Percentiles rank a stretch among this genome's conserved stretches.
These are phyloP conservation scores for Magnolia officinalis DNA, from an alignment of 164 flowering plant genomes.

Conservation along the genomic window DNA sequence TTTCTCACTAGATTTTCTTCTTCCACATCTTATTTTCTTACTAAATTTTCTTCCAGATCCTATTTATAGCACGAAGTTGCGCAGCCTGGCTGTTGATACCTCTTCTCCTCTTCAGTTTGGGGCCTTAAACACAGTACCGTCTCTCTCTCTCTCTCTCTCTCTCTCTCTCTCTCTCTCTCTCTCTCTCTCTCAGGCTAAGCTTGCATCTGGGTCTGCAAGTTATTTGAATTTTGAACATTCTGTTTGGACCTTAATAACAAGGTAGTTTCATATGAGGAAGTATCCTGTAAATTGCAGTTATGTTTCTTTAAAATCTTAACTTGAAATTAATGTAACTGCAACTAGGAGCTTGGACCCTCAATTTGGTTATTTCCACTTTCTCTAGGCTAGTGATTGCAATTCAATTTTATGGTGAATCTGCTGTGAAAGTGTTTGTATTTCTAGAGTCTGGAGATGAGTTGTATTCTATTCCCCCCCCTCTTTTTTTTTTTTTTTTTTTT, in stretches of 20 bases:
- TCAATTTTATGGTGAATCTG: too few relatives aligned
- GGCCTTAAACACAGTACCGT: slow-evolving; percentile 8
- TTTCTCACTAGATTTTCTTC: neutral
- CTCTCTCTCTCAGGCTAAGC: neutral
- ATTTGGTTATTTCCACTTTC: neutral
- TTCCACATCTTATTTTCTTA: neutral
- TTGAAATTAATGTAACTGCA: too few relatives aligned
- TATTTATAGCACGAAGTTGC: neutral
- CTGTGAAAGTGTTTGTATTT: neutral
- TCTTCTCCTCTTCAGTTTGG: slow-evolving; percentile 7
- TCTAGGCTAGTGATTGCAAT: neutral
- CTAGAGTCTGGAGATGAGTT: neutral
- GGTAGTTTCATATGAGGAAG: too few relatives aligned
- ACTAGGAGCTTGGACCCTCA: neutral
- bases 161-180: neutral
- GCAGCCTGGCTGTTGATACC: neutral
- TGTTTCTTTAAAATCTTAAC: too few relatives aligned
- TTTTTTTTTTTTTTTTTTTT: too few relatives aligned
- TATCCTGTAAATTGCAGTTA: neutral
- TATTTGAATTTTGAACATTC: too few relatives aligned
- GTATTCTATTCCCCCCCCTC: neutral
- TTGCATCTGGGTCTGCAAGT: neutral
- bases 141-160: neutral
- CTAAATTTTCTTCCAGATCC: slow-evolving; percentile 5
- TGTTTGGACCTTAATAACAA: neutral